Evolutionary conservation across 176 grass and related monocot species (phyloP).

Genomic region (Oryza glumipatula): DNA sequence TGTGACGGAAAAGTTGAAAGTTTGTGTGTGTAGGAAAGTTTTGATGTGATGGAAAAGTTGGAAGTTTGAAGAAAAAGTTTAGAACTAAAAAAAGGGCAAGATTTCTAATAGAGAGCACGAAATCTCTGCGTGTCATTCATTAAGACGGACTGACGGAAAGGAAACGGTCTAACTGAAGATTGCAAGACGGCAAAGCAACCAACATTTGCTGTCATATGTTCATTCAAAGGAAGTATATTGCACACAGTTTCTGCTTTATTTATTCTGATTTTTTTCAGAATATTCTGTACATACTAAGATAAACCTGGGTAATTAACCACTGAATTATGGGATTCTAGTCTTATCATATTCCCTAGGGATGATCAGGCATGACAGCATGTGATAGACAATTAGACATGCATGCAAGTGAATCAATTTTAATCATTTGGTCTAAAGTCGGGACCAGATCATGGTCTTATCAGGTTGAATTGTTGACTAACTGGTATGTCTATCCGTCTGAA

Average conservation of each 20-base stretch:
- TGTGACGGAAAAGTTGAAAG: too few species aligned
- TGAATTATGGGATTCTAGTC: neutral
- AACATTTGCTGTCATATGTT: neutral
- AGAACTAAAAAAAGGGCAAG: neutral
- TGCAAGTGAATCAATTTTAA: neutral
- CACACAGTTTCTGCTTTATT: neutral
- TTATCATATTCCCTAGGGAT: neutral
- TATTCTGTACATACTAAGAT: neutral
- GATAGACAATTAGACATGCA: neutral
- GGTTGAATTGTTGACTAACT: conserved; percentile 14
- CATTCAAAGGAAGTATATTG: neutral
- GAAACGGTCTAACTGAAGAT: neutral
- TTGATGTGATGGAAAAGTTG: too few species aligned
- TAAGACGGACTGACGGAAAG: neutral
- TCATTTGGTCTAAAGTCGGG: neutral
- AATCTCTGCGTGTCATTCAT: neutral
- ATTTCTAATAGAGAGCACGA: neutral
- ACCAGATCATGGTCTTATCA: conserved; percentile 2
- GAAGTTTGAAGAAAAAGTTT: too few species aligned
- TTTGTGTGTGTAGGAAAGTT: too few species aligned
- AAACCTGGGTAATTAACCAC: neutral
- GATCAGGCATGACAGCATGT: conserved; percentile 1
- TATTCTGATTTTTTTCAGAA: neutral
- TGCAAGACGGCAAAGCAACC: neutral
- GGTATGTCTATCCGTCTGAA: neutral